Evolutionary conservation across 495 filamentous ascomycete species (phyloP).

Genomic region (Neurospora sublineolata): DNA sequence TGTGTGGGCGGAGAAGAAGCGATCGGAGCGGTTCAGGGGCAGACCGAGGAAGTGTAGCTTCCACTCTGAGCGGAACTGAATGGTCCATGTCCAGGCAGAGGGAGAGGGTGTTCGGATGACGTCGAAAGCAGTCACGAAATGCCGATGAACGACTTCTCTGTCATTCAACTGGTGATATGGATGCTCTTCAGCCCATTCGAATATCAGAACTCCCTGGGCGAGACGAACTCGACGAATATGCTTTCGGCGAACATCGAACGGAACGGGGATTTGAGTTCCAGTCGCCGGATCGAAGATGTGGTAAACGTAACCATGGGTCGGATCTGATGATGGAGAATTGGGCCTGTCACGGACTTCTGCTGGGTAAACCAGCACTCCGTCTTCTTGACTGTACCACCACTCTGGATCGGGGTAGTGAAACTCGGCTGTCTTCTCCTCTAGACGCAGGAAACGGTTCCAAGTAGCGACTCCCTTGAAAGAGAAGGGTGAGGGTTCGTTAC

Average conservation of each 20-base stretch:
- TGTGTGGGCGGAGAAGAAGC: constrained; percentile 55
- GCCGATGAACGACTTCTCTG: constrained; percentile 45
- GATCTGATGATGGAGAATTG: constrained; percentile 7
- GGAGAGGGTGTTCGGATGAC: constrained; percentile 19
- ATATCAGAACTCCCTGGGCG: constrained; percentile 41
- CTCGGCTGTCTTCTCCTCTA: constrained; percentile 26
- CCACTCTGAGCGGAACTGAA: constrained; percentile 54
- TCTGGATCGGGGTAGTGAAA: constrained; percentile 44
- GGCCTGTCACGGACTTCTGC: constrained; percentile 9
- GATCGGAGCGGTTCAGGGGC: constrained; percentile 45
- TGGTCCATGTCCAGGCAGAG: constrained; percentile 28
- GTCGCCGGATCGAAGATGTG: constrained; percentile 44
- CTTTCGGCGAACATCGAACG: constrained; percentile 43
- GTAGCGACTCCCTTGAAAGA: constrained; percentile 35
- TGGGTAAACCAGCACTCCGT: constrained; percentile 49
- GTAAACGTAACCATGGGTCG: constrained; percentile 26
- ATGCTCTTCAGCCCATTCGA: constrained; percentile 55
- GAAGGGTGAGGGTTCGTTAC: constrained; percentile 24
- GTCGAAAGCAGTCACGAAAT: constrained; percentile 55
- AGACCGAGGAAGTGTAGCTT: constrained; percentile 54
- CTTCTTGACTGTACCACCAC: constrained; percentile 47
- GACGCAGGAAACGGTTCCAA: constrained; percentile 45
- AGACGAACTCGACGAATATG: constrained; percentile 49
- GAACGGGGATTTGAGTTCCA: constrained; percentile 34
- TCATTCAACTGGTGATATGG: constrained; percentile 50